Base-by-base conservation (phyloP, 805 yeast genomes). In the Saccharomyces paradoxus region DNA sequence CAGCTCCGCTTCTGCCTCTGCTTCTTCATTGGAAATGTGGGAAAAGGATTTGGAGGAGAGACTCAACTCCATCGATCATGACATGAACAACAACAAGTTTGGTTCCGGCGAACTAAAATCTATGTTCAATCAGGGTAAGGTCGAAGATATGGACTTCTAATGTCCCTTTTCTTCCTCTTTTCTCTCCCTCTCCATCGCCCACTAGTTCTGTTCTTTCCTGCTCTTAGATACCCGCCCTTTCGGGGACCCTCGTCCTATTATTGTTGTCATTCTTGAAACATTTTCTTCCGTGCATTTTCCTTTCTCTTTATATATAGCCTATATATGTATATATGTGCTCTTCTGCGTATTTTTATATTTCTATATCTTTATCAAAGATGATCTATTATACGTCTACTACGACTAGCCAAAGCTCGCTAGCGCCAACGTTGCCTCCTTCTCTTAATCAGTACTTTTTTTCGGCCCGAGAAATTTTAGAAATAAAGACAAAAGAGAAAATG, bases 21-120 rank as follows among this genome's bases (percentile, higher is more conserved):
- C 70, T 2, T 72, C 76, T 14, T 69, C 71, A 49, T 55, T 73
- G 22, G 75, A 71, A 53, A 71, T 70, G 63, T 73, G 77, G 77
- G 76, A 73, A 55, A 63, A 60, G 50, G 63, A 65, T 54, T 62
- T 73, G 55, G 75, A 73, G 41, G 61, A 60, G 48, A 65, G 75
- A 59, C 59, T 73, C 48, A 59, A 68, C 49, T 62, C 58, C 46
- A 72, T 73, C 47, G 74, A 70, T 37, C 59, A 60, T 52, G 61
- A 63, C 55, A 59, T 60, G 48, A 60, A 53, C 62, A 61, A 58
- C 48, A 57, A 61, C 50, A 65, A 63, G 52, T 52, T 65, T 50
- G 61, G 60, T 9, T 55, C 49, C 49, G 63, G 64, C 26, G 66
- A 63, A 41, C 50, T 63, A 27, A 52, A 56, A 8, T 46, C 51